Evolutionary conservation across 1,139 yeast genomes (phyloP).

Genomic region (Debaryomyces singareniensis): DNA sequence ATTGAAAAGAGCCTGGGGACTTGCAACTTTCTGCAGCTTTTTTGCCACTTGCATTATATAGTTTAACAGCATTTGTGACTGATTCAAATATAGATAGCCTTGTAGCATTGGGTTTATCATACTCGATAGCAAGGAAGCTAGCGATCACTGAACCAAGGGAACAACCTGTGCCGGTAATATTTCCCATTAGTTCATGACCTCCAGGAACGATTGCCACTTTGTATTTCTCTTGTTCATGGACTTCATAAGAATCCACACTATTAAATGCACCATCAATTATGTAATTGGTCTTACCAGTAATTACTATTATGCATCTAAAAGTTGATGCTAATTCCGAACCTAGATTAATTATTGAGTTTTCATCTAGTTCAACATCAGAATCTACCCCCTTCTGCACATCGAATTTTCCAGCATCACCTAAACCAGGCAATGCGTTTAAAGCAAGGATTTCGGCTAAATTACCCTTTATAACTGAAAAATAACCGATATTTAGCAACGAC

Average conservation of each 20-base stretch:
- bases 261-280: constrained; percentile 14
- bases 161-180: constrained; percentile 88
- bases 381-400: constrained; percentile 73
- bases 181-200: constrained; percentile 63
- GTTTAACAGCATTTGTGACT: constrained; percentile 50
- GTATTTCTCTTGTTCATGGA: not conserved
- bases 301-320: constrained; percentile 59
- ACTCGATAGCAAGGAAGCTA: constrained; percentile 46
- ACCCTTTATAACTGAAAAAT: constrained; percentile 73
- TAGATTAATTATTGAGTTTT: constrained; percentile 26
- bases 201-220: constrained; percentile 32
- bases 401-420: constrained; percentile 18
- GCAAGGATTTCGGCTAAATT: constrained; percentile 76
- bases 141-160: constrained; percentile 73
- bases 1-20: constrained; percentile 49
- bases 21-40: constrained; percentile 34
- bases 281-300: constrained; percentile 44
- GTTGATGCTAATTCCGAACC: constrained; percentile 51
- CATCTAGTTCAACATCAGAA: constrained; percentile 31
- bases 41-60: constrained; percentile 64
- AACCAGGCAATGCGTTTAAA: constrained; percentile 26
- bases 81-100: constrained; percentile 34
- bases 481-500: constrained; percentile 49
- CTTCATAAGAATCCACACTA: not conserved
- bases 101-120: constrained; percentile 13